Evolutionary conservation across 2,329 filamentous ascomycete species (phyloP), one percentile per base, ranked within the genome.

Genomic region (Botryotinia convoluta): DNA sequence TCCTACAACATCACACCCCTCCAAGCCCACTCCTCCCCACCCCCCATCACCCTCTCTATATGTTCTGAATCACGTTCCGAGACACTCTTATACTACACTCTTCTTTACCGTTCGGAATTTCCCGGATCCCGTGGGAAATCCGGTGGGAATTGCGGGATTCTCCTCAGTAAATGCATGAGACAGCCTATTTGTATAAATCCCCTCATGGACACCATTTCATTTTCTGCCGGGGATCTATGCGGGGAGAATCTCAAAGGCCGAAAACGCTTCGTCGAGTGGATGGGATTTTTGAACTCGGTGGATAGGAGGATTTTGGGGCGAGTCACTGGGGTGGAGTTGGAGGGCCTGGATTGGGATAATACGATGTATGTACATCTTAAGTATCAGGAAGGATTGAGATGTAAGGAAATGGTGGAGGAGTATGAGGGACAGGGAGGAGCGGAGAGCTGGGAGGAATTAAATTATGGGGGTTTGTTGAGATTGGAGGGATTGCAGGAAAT

Each of bases 21-120:
- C 29, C 35, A 72, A 59, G 62, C 62, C 26, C 5, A 20, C 12
- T 60, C 29, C 7, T 29, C 62, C 0, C 62, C 48, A 16, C 70
- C 62, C 10, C 70, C 70, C n/a, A 39, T 45, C 18, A 72, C 70
- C 14, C 61, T 72, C 16, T 37, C n/a, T 1, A 59, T 72, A 22
- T 72, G 70, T 26, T 7, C 29, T 2, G 70, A 72, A 60, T 72
- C 70, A 60, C 70, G 70, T 68, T 63, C 48, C 22, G 70, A 72
- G n/a, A 72, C 70, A 29, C 48, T 72, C 9, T 29, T 44, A 29
- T 39, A 68, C 48, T 72, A 72, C 22, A 67, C 62, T 6, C 29
- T 72, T 1, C 42, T 72, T 8, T 72, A 72, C 29, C 62, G 70
- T 14, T 59, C 20, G 20, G 61, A 67, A 57, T 72, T 67, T 18